These are phyloP conservation scores for Kwoniella europaea DNA, from an alignment of 768 basidiomycete genomes.

Conservation along the genomic window DNA sequence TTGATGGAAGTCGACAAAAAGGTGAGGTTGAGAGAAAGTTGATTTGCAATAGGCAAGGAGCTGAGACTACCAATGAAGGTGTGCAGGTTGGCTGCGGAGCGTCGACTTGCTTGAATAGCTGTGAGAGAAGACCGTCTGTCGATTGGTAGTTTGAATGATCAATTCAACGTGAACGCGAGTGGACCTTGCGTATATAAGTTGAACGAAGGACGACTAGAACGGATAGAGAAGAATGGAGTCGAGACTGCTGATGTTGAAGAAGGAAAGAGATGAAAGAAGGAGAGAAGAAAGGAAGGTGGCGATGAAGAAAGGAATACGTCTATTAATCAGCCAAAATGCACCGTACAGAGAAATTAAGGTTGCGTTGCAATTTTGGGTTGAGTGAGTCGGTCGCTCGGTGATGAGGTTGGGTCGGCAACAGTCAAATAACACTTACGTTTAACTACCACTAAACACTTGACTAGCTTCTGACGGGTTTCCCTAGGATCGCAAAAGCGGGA, in stretches of 20 bases:
- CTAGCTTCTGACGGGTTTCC: background rate
- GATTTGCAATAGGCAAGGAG: constrained; percentile 12
- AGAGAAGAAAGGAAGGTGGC: constrained; percentile 9
- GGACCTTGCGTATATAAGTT: constrained; percentile 1
- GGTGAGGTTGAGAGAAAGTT: background rate
- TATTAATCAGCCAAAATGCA: constrained; percentile 5
- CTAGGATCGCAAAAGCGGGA: background rate
- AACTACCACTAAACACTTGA: background rate
- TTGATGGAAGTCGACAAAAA: background rate
- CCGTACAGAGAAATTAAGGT: background rate
- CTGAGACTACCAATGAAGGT: constrained; percentile 20
- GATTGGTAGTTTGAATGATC: background rate
- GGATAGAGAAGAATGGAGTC: constrained; percentile 8
- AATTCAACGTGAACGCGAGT: background rate
- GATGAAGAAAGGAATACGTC: constrained; percentile 10
- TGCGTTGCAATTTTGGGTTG: background rate
- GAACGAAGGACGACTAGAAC: background rate
- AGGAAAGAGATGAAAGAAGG: constrained; percentile 5
- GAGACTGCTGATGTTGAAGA: background rate
- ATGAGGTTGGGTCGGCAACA: background rate
- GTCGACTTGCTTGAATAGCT: constrained; percentile 1
- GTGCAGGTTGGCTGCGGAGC: constrained; percentile 18
- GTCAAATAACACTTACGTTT: too few species aligned
- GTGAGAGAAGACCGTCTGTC: background rate
- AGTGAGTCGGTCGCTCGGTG: constrained; percentile 3